Conservation (phyloP, 495 filamentous ascomycete species). For the Achaetomiella virescens region DNA sequence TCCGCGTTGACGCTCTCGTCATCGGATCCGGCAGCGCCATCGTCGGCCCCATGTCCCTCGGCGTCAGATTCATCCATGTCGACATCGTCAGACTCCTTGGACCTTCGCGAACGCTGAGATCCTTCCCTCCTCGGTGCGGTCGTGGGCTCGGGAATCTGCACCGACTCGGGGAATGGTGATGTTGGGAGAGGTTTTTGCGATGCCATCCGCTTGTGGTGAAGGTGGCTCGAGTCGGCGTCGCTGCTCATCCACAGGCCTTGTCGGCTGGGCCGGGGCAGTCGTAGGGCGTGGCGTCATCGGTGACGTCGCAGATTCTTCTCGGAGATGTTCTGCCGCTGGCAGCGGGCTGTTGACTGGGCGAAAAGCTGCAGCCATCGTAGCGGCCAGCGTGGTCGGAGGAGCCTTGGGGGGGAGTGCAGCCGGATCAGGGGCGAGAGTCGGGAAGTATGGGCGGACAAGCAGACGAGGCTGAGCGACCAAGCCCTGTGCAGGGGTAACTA, state of each 20-base stretch:
- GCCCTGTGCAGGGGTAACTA: conserved; percentile 31
- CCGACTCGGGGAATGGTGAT: conserved; percentile 49
- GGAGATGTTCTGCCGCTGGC: conserved; percentile 39
- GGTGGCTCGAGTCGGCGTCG: conserved; percentile 57
- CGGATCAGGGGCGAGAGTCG: conserved; percentile 11
- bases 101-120: conserved; percentile 57
- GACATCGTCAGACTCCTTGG: conserved; percentile 64
- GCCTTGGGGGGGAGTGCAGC: conserved; percentile 10
- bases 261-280: conserved; percentile 39
- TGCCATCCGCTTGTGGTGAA: conserved; percentile 38
- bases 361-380: conserved; percentile 51
- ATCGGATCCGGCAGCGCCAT: conserved; percentile 68
- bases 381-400: not conserved
- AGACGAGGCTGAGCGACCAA: conserved; percentile 33
- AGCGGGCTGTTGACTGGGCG: conserved; percentile 72
- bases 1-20: conserved; percentile 64
- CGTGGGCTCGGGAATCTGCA: conserved; percentile 41
- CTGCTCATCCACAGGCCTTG: conserved; percentile 39
- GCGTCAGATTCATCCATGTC: conserved; percentile 72
- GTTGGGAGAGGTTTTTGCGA: conserved; percentile 57
- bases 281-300: conserved; percentile 54
- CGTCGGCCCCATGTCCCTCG: conserved; percentile 40
- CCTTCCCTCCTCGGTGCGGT: conserved; percentile 47
- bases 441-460: conserved; percentile 28
- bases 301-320: conserved; percentile 49